Evolutionary conservation across 2,329 filamentous ascomycete species (phyloP), one percentile per base, ranked within the genome.

Genomic region (Helotiales sp.): DNA sequence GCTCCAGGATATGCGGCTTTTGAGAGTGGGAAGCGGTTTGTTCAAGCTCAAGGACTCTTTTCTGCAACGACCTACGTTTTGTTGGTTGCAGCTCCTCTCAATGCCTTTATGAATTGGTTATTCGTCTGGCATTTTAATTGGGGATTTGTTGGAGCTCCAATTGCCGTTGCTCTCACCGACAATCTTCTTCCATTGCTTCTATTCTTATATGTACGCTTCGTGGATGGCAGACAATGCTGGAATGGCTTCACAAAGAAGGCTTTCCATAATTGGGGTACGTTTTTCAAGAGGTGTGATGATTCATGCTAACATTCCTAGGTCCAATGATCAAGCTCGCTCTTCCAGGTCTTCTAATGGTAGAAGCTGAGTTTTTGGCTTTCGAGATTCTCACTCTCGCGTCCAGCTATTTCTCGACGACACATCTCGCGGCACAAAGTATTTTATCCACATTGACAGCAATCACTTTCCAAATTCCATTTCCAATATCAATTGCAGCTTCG

Each of bases 361-460:
- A 96, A 72, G 92, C 93, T 5, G 93, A 98, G 72, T 96, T 90
- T 76, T 81, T 97, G 10, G 92, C 93, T 6, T 98, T 98, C 72
- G 93, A 98, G 72, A 85, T 96, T 49, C 79, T 96, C 61, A 96
- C 92, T 0, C 79, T 97, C n/a, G 85, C 87, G 8, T 84, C 90
- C 0, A 90, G 88, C 52, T 90, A 89, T 66, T 87, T 97, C 57
- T 90, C 89, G 15, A 85, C 90, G 1, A 87, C 87, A 17, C 85
- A 88, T 60, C 82, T 98, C 1, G 93, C 93, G 0, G 93, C 95
- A 0, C 93, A 99, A 73, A 93, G 89, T 31, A 87, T 97, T 13
- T 78, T 98, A 2, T 83, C 88, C 22, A 95, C 89, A 0, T 79
- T 96, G 46, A 86, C 88, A 0, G 85, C 87, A 9, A 84, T 96